Base-by-base conservation (phyloP, 2,329 filamentous ascomycete species). In the Penicillium sp. region DNA sequence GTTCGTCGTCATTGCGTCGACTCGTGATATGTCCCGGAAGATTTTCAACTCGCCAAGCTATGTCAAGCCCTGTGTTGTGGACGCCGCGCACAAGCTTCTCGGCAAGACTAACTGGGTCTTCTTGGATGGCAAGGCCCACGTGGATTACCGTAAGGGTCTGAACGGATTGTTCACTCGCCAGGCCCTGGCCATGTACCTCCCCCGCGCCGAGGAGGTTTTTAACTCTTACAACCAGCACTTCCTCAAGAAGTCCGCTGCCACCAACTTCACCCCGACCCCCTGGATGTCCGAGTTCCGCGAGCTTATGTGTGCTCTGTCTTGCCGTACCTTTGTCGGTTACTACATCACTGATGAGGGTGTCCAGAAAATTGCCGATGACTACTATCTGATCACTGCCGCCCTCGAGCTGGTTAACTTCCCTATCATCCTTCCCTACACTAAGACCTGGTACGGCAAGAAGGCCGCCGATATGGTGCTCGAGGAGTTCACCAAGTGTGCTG, bases 341-440 rank as follows among this genome's bases (percentile, higher is more conserved):
- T 97, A 97, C 80, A 93, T 97, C 76, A 87, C 89, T 45, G 90
- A 96, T 59, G 89, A 91, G 73, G 86, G 89, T 49, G 88, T 97
- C 70, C 93, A 96, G 84, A 93, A 90, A 81, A 94, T 97, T 64
- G 89, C 93, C 61, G 89, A 96, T 76, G 93, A 97, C 78, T 99
- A 96, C 80, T 97, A 96, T 78, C 85, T 93, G 64, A 96, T 97
- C 73, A 97, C 94, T 15, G 93, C 90, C 57, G 94, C 94, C 23
- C 85, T 97, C 66, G 94, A 99, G 77, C 85, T 97, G 47, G 94
- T 99, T 82, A 97, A 97, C 82, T 96, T 97, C 81, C 93, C 94
- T 59, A 89, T 97, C 78, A 97, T 97, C 73, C 78, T 97, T 41
- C 93, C 93, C 39, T 97, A 86, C 82, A 97, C 93, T 73, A 93